phyloP scores from a whole-genome alignment of 202 grass and related monocot genomes.

The Musa balbisiana region DNA sequence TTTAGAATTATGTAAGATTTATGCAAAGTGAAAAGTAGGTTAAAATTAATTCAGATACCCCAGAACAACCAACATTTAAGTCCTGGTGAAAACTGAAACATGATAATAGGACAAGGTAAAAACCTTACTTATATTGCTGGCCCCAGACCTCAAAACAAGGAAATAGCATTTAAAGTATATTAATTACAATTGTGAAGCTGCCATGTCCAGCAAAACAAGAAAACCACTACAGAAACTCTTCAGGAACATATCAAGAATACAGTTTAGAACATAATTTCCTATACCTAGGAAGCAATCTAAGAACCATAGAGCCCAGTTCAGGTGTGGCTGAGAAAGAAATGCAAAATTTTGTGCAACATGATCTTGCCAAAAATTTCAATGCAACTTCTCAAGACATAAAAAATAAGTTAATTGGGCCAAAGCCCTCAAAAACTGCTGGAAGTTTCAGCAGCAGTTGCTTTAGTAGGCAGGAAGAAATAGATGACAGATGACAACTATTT shows the following conservation, averaged over 20 bases:
- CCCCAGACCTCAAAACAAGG: not conserved
- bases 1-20: constrained; percentile 31
- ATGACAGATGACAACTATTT: not conserved
- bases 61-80: not conserved
- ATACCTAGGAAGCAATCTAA: not conserved
- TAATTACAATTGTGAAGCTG: not conserved
- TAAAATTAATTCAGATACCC: not conserved
- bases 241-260: not conserved
- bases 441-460: not conserved
- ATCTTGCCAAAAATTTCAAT: not conserved
- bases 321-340: not conserved
- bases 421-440: not conserved
- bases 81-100: not conserved
- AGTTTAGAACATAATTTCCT: not conserved
- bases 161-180: not conserved
- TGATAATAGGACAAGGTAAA: not conserved
- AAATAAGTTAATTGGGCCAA: not conserved
- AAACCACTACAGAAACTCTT: not conserved
- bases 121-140: not conserved
- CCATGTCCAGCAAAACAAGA: not conserved
- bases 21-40: not conserved
- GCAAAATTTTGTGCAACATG: not conserved
- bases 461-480: not conserved
- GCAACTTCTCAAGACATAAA: not conserved
- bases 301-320: not conserved